Evolutionary conservation across 192 early-diverging fungal species (phyloP), one percentile per base, ranked within the genome.

Genomic region (Podila minutissima): DNA sequence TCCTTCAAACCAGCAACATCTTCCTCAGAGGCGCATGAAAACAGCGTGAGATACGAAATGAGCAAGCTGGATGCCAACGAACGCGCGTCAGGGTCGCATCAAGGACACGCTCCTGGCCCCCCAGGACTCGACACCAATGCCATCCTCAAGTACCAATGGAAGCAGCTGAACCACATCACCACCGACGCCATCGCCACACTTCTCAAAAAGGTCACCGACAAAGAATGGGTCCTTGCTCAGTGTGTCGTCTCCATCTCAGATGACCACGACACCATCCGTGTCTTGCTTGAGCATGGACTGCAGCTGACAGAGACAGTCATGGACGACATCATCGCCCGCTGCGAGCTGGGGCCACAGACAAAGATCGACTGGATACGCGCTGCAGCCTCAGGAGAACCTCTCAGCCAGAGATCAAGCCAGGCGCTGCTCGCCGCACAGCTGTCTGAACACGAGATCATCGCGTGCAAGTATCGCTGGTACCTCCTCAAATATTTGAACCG

Each of bases 101-200:
- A n/a, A 9, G 11, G 2, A 24, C n/a, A 71, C 84, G 4, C 93
- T 29, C 92, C 91, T 8, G 62, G 72, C 4, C 79, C 85, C 11
- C 83, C 87, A 35, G 71, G 85, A 2, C 59, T 94, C 37, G 68
- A 87, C 53, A 86, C 82, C n/a, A 91, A 94, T 62, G 72, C 85
- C 11, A 74, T 93, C 11, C 91, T 90, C 72, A 89, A 94, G 69
- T 82, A 88, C 10, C 88, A 87, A 65, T 93, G 91, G 90, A 60
- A 66, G 28, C 69, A 83, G 3, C 62, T 83, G 24, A 64, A 60
- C 3, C 64, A 75, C 24, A 22, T 67, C 58, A 71, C 59, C 59
- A 49, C 53, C 0, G 77, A 66, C 2, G 64, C 76, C 11, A 75
- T 87, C 22, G 72, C 86, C 2, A 82, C 78, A 5, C 55, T 83